Evolutionary conservation across 352 stramenopile species (phyloP), one percentile per base, ranked within the genome.

Genomic region (Blastocystis sp.): DNA sequence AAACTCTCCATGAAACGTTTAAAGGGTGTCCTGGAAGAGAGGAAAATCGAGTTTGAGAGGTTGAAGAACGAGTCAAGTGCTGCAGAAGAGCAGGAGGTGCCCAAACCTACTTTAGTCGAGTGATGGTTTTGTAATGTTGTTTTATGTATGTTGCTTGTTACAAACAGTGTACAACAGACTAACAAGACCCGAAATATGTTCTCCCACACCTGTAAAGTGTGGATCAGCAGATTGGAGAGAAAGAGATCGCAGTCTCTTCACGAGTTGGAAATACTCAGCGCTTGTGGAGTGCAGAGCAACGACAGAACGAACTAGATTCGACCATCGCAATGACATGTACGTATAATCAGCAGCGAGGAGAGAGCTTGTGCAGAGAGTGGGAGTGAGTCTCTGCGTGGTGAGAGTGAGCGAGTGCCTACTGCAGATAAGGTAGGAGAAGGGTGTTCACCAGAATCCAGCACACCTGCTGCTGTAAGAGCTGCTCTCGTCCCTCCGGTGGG

Each of bases 1-100:
- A 88, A 88, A 34, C 43, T 73, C 34, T 88, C 76, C 3, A 88
- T 88, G 76, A 76, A 73, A 24, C 59, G 76, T 34, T 45, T 88
- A 45, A 88, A 88, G 53, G 64, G 59, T n/a, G 76, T 88, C 9
- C n/a, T 88, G 13, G 37, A 16, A 30, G 76, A 88, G 43, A 73
- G 76, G 43, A 73, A 88, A 47, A 70, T 81, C 20, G 70, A 81
- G n/a, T 81, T 65, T 53, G 70, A 81, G 13, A 81, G 43, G n/a
- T 39, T 81, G 24, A 63, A 81, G 6, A 81, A 26, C 5, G 16
- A 63, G n/a, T 20, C 13, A n/a, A 26, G 55, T 16, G 34, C 7
- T 11, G 26, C 55, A 47, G 70, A 81, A 41, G 50, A 39, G 45
- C 43, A 47, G 41, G 45, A 30, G 26, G 37, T 26, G 11, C n/a